Conservation (phyloP, 176 grass and related monocot species). For the Saccharum officinarum region DNA sequence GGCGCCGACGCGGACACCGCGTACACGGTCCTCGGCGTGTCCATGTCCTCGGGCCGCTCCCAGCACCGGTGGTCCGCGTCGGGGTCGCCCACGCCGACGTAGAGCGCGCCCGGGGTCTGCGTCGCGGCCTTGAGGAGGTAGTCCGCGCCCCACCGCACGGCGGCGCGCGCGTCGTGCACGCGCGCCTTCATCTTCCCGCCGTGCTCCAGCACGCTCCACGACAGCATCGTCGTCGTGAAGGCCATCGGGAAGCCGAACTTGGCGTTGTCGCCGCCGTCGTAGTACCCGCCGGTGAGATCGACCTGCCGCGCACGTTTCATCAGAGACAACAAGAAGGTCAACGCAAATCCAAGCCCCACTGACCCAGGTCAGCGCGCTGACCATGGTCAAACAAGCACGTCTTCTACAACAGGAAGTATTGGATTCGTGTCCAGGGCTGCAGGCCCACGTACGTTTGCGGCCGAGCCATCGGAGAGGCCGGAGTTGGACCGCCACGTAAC, state of each 20-base stretch:
- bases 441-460: conserved; percentile 45
- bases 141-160: conserved; percentile 75
- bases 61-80: conserved; percentile 78
- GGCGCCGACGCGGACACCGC: conserved; percentile 56
- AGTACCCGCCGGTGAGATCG: conserved; percentile 78
- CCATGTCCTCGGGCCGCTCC: conserved; percentile 90
- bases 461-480: conserved; percentile 68
- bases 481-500: conserved; percentile 82
- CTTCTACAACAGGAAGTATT: neutral
- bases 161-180: conserved; percentile 40
- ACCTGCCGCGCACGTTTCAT: conserved; percentile 37
- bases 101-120: conserved; percentile 52
- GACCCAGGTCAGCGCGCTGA: neutral
- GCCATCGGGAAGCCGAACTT: conserved; percentile 91
- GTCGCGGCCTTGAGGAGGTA: conserved; percentile 81
- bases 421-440: too few species aligned
- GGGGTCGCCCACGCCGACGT: conserved; percentile 86
- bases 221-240: conserved; percentile 80
- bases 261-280: conserved; percentile 92
- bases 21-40: conserved; percentile 74
- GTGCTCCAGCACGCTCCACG: conserved; percentile 73
- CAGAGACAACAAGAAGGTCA: neutral
- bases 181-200: conserved; percentile 44
- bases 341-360: neutral
- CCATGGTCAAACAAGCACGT: neutral